Evolutionary conservation across 768 basidiomycete species (phyloP), one percentile per base, ranked within the genome.

Genomic region (Lentinula guzmanii): DNA sequence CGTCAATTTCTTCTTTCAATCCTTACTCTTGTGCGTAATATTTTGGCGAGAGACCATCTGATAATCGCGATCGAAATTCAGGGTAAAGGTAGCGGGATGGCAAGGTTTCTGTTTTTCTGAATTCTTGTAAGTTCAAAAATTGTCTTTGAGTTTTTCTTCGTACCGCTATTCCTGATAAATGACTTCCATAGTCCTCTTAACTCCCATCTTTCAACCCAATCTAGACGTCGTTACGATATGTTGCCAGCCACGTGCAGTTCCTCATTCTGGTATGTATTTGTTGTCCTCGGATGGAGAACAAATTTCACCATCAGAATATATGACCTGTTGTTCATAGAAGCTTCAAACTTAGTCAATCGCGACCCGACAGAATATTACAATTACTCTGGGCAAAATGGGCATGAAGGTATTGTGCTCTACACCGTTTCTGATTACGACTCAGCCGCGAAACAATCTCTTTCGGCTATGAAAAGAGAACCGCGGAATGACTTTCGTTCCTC

Each of bases 381-480:
- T 21, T 48, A 18, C 21, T 48, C 46, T 48, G 21, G 21, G 18
- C 18, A 48, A 24, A 43, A 43, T 39, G 42, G 16, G 13, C 5
- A 43, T 43, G 42, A 13, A 15, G 42, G 21, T 28, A 2, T 52
- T 52, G 50, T 31, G 52, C 34, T 39, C 53, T 54, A 43, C 46
- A 11, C 21, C 1, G 41, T 56, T 56, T 39, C 41, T 56, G 55
- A 56, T 24, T 56, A 37, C 41, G 53, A 35, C 37, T 28, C 53
- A 54, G 51, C 53, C 53, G 53, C 53, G 51, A 33, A 54, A 39
- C 53, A 18, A 11, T 35, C 53, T 41, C 5, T 41, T 24, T 48
- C 58, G 45, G 58, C 58, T 59, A 59, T 34, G 33, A 48, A 35
- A 28, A 21, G 33, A 59, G 46, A 59, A 59, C 58, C 58, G 46